Conservation (phyloP, 2,329 filamentous ascomycete genomes). For the Fusarium neocosmosporiellum region DNA sequence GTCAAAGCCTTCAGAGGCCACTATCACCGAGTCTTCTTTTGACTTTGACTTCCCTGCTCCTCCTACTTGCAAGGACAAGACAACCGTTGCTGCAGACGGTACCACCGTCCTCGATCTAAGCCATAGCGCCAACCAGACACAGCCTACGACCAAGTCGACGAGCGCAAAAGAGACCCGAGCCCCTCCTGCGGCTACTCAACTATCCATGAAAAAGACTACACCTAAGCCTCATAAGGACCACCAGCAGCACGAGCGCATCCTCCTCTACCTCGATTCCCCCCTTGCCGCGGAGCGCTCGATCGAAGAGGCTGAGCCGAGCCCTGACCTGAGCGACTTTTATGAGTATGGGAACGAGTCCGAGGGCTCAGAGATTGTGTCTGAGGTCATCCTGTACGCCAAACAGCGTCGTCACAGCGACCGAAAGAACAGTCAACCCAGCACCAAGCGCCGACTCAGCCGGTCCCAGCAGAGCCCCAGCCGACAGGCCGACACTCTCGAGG, state of each 20-base stretch:
- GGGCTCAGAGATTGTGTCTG: constrained; percentile 26
- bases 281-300: constrained; percentile 33
- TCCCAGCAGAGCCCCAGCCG: constrained; percentile 5
- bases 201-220: constrained; percentile 21
- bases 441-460: constrained; percentile 27
- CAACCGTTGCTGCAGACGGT: constrained; percentile 39
- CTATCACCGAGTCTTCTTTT: constrained; percentile 45
- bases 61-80: constrained; percentile 44
- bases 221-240: constrained; percentile 17
- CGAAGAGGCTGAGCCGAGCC: constrained; percentile 48
- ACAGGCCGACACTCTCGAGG: constrained; percentile 26
- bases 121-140: constrained; percentile 12
- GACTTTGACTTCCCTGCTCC: constrained; percentile 52
- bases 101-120: constrained; percentile 40
- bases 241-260: constrained; percentile 41
- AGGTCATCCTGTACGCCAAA: constrained; percentile 29
- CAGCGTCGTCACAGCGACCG: constrained; percentile 24
- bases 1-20: constrained; percentile 46
- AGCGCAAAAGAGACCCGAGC: not conserved
- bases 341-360: constrained; percentile 46
- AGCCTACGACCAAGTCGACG: not conserved
- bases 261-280: constrained; percentile 47
- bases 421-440: constrained; percentile 14
- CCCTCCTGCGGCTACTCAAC: constrained; percentile 3
- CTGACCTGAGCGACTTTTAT: constrained; percentile 54